Evolutionary conservation across 768 basidiomycete genomes (phyloP).

Genomic region (Cystofilobasidium capitatum): DNA sequence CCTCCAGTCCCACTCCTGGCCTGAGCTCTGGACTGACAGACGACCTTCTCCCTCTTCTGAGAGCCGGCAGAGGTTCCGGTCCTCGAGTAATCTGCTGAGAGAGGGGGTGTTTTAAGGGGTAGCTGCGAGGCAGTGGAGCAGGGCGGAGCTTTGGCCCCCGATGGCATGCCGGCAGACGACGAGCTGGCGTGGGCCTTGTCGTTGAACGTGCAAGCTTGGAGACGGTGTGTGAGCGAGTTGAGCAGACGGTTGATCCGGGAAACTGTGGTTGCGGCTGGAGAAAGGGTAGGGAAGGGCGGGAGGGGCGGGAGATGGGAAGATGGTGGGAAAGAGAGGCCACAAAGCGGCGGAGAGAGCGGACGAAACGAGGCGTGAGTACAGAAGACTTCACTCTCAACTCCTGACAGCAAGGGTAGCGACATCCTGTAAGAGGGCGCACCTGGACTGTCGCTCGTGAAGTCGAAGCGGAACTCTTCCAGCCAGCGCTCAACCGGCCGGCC

Average conservation of each 20-base stretch:
- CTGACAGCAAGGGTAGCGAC: too few species aligned
- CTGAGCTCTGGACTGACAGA: too few species aligned
- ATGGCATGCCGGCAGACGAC: too few species aligned
- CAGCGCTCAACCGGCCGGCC: background rate
- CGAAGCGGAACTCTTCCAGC: background rate
- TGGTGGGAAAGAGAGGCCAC: too few species aligned
- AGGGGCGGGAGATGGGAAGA: background rate
- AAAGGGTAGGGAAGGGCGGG: background rate
- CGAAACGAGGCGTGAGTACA: background rate
- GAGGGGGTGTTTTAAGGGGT: too few species aligned
- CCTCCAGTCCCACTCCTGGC: background rate
- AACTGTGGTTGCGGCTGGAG: background rate
- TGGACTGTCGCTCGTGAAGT: background rate
- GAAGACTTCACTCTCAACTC: too few species aligned
- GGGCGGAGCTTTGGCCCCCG: too few species aligned
- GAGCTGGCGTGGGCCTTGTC: slow-evolving; percentile 1
- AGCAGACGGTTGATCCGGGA: background rate
- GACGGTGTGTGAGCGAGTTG: background rate
- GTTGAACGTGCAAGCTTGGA: slow-evolving; percentile 10
- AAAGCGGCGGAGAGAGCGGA: too few species aligned
- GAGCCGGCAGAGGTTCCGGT: too few species aligned
- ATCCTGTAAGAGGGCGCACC: too few species aligned
- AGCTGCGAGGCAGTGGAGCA: too few species aligned
- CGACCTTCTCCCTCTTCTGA: background rate
- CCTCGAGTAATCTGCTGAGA: too few species aligned